phyloP scores from a whole-genome alignment of 1,284 basidiomycete genomes.

The Puccinia horiana region DNA sequence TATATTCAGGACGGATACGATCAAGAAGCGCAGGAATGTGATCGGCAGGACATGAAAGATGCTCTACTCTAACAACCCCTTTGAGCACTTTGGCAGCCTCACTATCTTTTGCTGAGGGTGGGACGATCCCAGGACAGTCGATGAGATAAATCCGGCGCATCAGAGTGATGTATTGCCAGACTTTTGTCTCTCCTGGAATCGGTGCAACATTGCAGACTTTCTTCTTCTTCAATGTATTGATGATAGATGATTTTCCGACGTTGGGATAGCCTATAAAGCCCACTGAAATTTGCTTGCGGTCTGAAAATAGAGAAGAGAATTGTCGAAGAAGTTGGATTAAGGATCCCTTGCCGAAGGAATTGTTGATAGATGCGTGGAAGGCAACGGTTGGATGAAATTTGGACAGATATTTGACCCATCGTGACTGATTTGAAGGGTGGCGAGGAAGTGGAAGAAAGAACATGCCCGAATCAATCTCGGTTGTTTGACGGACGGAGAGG shows the following conservation, averaged over 20 bases:
- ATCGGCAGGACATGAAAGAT: slow-evolving; percentile 87
- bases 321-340: slow-evolving; percentile 95
- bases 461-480: slow-evolving; percentile 40
- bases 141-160: slow-evolving; percentile 97
- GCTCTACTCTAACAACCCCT: slow-evolving; percentile 94
- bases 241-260: slow-evolving; percentile 94
- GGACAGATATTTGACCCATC: slow-evolving; percentile 94
- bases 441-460: slow-evolving; percentile 46
- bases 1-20: slow-evolving; percentile 88
- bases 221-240: slow-evolving; percentile 97
- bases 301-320: slow-evolving; percentile 93
- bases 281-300: slow-evolving; percentile 99
- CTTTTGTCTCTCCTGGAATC: slow-evolving; percentile 97
- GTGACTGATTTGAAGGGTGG: slow-evolving; percentile 66
- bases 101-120: slow-evolving; percentile 82
- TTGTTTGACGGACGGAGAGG: neutral
- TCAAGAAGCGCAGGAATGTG: slow-evolving; percentile 85
- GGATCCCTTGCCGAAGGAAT: slow-evolving; percentile 97
- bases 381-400: slow-evolving; percentile 93
- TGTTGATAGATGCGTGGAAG: slow-evolving; percentile 97
- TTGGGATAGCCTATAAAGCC: slow-evolving; percentile 98
- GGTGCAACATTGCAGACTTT: slow-evolving; percentile 97
- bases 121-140: slow-evolving; percentile 98
- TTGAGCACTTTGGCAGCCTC: slow-evolving; percentile 93
- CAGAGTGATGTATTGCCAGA: slow-evolving; percentile 99